phyloP scores from a whole-genome alignment of 2,329 filamentous ascomycete genomes.

The Fusarium sublunatum region DNA sequence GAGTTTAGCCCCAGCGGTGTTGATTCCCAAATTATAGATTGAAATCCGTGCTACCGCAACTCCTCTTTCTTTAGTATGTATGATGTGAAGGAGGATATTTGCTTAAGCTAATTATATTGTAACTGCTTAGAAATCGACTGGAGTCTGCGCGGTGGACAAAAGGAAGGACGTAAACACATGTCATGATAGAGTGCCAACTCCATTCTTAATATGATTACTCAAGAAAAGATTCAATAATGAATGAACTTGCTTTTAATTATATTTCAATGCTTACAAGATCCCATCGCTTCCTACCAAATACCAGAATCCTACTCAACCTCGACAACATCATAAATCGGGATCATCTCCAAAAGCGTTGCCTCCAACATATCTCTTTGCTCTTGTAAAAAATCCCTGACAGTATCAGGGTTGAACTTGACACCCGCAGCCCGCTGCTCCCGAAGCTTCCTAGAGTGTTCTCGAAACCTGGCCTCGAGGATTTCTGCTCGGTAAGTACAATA shows the following conservation, averaged over 20 bases:
- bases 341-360: conserved; percentile 34
- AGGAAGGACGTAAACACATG: background rate
- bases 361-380: conserved; percentile 45
- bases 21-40: background rate
- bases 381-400: conserved; percentile 30
- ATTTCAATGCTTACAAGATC: background rate
- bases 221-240: background rate
- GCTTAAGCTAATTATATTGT: too few relatives aligned
- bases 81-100: too few relatives aligned
- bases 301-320: conserved; percentile 1
- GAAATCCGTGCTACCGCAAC: too few relatives aligned
- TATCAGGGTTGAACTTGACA: conserved; percentile 30
- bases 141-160: background rate
- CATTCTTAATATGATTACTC: too few relatives aligned
- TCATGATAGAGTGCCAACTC: too few relatives aligned
- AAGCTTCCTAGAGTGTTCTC: conserved; percentile 29
- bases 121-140: too few relatives aligned
- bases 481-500: conserved; percentile 30
- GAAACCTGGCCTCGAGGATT: conserved; percentile 64
- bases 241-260: conserved; percentile 6
- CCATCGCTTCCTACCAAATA: background rate
- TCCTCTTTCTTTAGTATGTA: too few relatives aligned
- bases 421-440: conserved; percentile 19
- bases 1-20: too few relatives aligned
- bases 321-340: conserved; percentile 22